Evolutionary conservation across 2,329 filamentous ascomycete species (phyloP).

Genomic region (Hypoxylon sp.): DNA sequence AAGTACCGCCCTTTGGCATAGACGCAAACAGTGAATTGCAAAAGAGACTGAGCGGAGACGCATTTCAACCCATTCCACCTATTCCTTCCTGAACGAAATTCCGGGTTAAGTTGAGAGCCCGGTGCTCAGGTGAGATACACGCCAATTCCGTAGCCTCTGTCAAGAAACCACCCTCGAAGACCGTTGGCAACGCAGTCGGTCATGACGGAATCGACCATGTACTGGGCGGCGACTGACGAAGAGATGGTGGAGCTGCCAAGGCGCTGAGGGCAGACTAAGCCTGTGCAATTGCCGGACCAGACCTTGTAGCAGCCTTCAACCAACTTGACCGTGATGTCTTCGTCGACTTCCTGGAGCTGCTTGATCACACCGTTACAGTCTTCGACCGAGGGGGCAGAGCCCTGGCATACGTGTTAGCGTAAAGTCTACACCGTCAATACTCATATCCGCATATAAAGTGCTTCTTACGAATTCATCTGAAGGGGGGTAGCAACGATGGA

Average conservation of each 20-base stretch:
- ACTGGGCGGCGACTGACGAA: conserved; percentile 43
- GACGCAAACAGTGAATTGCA: not conserved
- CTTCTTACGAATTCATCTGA: conserved; percentile 30
- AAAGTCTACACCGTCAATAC: not conserved
- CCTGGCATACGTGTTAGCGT: conserved; percentile 34
- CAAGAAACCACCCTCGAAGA: conserved; percentile 48
- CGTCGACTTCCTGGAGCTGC: conserved; percentile 40
- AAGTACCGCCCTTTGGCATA: conserved; percentile 10
- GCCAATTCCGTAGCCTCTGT: conserved; percentile 45
- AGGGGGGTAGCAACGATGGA: conserved; percentile 45
- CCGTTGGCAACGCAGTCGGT: conserved; percentile 49
- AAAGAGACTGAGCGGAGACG: conserved; percentile 8
- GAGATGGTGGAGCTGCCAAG: conserved; percentile 43
- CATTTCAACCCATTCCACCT: conserved; percentile 2
- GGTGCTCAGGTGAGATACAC: conserved; percentile 45
- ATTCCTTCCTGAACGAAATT: not conserved
- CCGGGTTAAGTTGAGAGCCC: not conserved
- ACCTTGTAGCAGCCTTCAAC: conserved; percentile 46
- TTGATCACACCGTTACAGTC: conserved; percentile 47
- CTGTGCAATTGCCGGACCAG: conserved; percentile 48
- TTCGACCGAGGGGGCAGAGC: conserved; percentile 46
- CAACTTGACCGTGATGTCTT: conserved; percentile 45
- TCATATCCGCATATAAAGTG: not conserved
- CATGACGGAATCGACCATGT: conserved; percentile 43
- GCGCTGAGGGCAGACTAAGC: conserved; percentile 47